Conservation (phyloP, 768 basidiomycete genomes). For the Phaffia tasmanica region DNA sequence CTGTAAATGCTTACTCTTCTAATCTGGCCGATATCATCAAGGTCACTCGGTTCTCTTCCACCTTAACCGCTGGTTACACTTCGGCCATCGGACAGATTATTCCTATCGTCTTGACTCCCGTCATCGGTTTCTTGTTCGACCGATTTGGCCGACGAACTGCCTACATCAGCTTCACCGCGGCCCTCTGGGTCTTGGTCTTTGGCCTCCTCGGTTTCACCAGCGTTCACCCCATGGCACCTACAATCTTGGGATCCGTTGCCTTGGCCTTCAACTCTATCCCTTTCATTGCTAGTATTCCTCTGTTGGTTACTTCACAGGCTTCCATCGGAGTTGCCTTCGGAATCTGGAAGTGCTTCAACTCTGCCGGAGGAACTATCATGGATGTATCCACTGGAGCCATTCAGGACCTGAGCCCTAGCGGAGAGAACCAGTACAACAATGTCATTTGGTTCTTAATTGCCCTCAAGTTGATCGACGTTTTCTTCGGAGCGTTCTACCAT, state of each 20-base stretch:
- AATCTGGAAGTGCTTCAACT: slow-evolving; percentile 14
- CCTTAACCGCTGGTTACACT: slow-evolving; percentile 37
- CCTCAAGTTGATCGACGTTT: slow-evolving; percentile 10
- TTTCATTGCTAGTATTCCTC: slow-evolving; percentile 34
- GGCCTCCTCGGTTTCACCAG: slow-evolving; percentile 33
- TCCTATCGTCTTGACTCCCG: slow-evolving; percentile 36
- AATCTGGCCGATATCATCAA: slow-evolving; percentile 33
- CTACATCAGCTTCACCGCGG: slow-evolving; percentile 26
- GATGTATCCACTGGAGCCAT: slow-evolving; percentile 20
- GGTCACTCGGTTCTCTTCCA: slow-evolving; percentile 28
- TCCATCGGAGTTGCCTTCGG: slow-evolving; percentile 14
- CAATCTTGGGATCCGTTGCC: slow-evolving; percentile 32
- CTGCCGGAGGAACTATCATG: slow-evolving; percentile 4
- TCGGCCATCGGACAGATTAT: slow-evolving; percentile 33
- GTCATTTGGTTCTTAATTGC: slow-evolving; percentile 19
- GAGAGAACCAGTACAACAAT: slow-evolving; percentile 14
- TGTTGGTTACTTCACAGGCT: slow-evolving; percentile 15
- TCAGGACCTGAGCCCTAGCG: slow-evolving; percentile 13
- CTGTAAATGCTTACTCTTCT: slow-evolving; percentile 32
- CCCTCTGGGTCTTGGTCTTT: slow-evolving; percentile 35
- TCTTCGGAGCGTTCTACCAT: slow-evolving; percentile 9
- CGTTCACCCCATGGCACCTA: slow-evolving; percentile 35
- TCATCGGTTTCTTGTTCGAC: slow-evolving; percentile 35
- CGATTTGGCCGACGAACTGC: slow-evolving; percentile 33
- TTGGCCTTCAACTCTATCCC: slow-evolving; percentile 33